Conservation (phyloP, 257 asterid genomes). For the Gentiana dahurica region DNA sequence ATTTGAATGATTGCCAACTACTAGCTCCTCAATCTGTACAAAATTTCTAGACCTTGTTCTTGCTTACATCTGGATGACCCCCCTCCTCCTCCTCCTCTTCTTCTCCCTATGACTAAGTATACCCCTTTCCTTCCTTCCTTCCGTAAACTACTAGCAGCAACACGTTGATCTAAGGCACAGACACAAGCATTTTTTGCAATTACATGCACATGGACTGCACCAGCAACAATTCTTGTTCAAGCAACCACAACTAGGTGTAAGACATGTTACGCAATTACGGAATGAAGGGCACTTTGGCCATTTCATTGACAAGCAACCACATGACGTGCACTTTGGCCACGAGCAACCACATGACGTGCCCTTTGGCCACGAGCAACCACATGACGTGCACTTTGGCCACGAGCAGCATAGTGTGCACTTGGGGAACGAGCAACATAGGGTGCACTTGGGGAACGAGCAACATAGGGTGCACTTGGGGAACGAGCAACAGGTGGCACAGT, state of each 20-base stretch:
- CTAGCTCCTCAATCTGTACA: constrained; percentile 47
- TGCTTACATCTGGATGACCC: constrained; percentile 8
- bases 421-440: constrained; percentile 31
- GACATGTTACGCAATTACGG: constrained; percentile 24
- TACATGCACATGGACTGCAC: constrained; percentile 51
- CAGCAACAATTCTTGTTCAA: constrained; percentile 46
- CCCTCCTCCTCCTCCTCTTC: neutral
- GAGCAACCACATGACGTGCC: constrained; percentile 26
- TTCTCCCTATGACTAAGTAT: constrained; percentile 20
- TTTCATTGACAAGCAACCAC: neutral
- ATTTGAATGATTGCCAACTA: constrained; percentile 11
- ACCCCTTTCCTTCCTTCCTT: constrained; percentile 11
- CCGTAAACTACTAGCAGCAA: constrained; percentile 17
- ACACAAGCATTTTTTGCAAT: constrained; percentile 29
- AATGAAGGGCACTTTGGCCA: constrained; percentile 28
- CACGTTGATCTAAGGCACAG: constrained; percentile 16
- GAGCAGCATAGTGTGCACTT: constrained; percentile 15
- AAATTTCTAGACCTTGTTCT: constrained; percentile 13
- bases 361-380: constrained; percentile 14
- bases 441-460: constrained; percentile 37
- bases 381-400: constrained; percentile 34
- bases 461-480: constrained; percentile 21
- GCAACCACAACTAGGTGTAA: constrained; percentile 48
- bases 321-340: constrained; percentile 25
- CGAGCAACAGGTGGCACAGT: constrained; percentile 20